Evolutionary conservation across 1,139 yeast species (phyloP).

Genomic region (Yamadazyma diddensiae): DNA sequence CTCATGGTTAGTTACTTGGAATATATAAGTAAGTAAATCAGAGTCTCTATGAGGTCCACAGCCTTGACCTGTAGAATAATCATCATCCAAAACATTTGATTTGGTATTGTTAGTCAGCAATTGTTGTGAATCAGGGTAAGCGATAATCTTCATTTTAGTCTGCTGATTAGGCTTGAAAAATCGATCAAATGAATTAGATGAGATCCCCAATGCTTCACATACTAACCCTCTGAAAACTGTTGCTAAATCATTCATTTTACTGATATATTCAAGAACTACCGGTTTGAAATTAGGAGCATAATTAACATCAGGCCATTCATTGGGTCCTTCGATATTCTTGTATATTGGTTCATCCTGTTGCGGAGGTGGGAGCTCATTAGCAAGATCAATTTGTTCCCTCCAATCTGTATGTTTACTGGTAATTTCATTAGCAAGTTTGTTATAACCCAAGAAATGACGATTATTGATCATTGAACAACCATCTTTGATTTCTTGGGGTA

Average conservation of each 20-base stretch:
- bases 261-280: conserved; percentile 43
- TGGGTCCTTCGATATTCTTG: conserved; percentile 63
- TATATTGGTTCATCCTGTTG: conserved; percentile 46
- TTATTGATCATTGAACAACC: conserved; percentile 58
- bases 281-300: conserved; percentile 51
- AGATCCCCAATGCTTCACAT: conserved; percentile 54
- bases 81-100: conserved; percentile 35
- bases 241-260: conserved; percentile 46
- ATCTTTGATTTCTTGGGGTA: conserved; percentile 51
- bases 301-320: conserved; percentile 52
- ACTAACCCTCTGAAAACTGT: conserved; percentile 43
- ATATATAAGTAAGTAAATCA: conserved; percentile 60
- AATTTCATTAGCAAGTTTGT: conserved; percentile 62
- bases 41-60: conserved; percentile 73
- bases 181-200: conserved; percentile 39
- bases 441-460: conserved; percentile 68
- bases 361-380: conserved; percentile 56
- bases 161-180: conserved; percentile 54
- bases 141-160: conserved; percentile 52
- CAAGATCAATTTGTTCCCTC: conserved; percentile 69
- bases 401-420: conserved; percentile 60
- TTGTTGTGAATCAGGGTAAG: conserved; percentile 44
- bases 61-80: conserved; percentile 53
- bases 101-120: conserved; percentile 17
- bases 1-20: conserved; percentile 49